Evolutionary conservation across 2,329 filamentous ascomycete species (phyloP).

Genomic region (Beauveria sp.): DNA sequence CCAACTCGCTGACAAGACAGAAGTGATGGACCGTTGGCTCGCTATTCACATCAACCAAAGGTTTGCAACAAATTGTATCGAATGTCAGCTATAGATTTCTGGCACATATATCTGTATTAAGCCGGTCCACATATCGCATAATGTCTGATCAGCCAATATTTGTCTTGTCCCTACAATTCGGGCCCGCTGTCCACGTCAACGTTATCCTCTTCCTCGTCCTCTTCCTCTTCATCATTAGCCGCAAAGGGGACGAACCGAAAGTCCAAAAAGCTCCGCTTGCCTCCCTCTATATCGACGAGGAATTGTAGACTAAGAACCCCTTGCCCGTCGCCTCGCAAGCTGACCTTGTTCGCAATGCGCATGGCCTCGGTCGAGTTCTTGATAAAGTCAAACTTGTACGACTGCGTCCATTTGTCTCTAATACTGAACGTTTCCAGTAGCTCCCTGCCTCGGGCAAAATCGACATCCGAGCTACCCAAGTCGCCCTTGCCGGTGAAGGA

Average conservation of each 20-base stretch:
- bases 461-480: slow-evolving; percentile 56
- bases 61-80: not conserved
- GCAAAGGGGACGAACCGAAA: slow-evolving; percentile 73
- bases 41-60: not conserved
- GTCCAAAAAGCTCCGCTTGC: slow-evolving; percentile 66
- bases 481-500: slow-evolving; percentile 58
- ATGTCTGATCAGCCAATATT: not conserved
- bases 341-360: slow-evolving; percentile 86
- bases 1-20: not conserved
- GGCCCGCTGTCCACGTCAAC: slow-evolving; percentile 9
- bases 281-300: slow-evolving; percentile 79
- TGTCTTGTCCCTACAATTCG: not conserved
- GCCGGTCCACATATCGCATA: not conserved
- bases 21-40: not conserved
- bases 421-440: slow-evolving; percentile 71
- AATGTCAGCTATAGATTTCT: not conserved
- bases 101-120: not conserved
- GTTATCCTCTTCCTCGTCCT: slow-evolving; percentile 25
- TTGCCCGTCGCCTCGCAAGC: slow-evolving; percentile 77
- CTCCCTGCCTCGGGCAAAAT: slow-evolving; percentile 56
- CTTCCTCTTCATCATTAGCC: slow-evolving; percentile 48
- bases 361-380: slow-evolving; percentile 87
- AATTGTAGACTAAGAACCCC: slow-evolving; percentile 93
- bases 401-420: slow-evolving; percentile 52
- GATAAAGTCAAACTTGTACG: slow-evolving; percentile 81